Conservation (phyloP, 352 stramenopile genomes). For the Pythium insidiosum region DNA sequence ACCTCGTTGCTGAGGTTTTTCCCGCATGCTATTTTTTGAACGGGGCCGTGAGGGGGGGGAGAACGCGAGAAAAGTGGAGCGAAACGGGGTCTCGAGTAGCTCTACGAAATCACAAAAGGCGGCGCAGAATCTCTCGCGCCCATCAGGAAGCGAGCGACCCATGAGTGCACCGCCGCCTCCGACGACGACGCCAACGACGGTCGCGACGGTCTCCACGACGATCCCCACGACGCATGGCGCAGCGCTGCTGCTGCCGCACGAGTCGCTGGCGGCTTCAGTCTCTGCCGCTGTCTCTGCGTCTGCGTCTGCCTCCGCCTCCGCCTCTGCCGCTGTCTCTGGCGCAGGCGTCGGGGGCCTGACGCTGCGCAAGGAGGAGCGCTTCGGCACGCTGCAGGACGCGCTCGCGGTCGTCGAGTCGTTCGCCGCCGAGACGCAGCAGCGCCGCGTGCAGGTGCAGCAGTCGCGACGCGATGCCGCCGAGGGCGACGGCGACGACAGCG, state of each 20-base stretch:
- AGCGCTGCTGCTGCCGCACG: no score
- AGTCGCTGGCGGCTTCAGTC: no score
- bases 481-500: conserved; percentile 2
- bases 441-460: conserved; percentile 43
- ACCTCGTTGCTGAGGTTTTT: conserved; percentile 9
- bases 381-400: conserved; percentile 49
- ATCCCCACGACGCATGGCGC: no score
- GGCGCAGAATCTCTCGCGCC: no score
- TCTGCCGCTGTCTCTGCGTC: no score
- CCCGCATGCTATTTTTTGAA: conserved; percentile 8
- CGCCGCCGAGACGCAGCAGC: conserved; percentile 41
- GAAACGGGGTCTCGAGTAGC: not conserved
- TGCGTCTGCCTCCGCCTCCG: no score
- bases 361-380: conserved; percentile 58
- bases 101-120: conserved; percentile 47
- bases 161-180: conserved; percentile 1
- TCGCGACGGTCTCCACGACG: no score
- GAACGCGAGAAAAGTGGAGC: conserved; percentile 12
- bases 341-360: not conserved
- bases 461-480: not conserved
- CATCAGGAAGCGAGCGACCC: no score
- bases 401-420: conserved; percentile 55
- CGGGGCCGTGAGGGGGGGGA: not conserved
- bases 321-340: no score
- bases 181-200: not conserved